Percentiles rank a stretch among this genome's conserved stretches.
Evolutionary conservation across 345 rosid genomes (phyloP).

Genomic region (Syzygium jambos): DNA sequence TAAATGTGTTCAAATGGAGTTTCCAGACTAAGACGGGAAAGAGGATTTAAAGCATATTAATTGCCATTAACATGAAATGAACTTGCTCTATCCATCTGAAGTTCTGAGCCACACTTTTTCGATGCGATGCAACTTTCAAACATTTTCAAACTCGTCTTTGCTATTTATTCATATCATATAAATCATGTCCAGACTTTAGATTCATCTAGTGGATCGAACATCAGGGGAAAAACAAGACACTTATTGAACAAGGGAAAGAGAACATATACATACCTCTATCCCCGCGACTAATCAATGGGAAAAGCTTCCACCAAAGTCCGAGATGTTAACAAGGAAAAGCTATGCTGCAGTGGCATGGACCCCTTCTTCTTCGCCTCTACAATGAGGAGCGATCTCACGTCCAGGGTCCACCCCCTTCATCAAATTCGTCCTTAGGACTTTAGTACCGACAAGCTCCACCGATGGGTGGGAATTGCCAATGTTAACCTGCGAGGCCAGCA

Average conservation of each 20-base stretch:
- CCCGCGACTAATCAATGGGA: neutral
- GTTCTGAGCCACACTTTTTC: neutral
- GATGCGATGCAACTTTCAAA: neutral
- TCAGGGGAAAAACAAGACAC: too few species aligned
- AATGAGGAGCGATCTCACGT: neutral
- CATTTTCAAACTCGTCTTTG: neutral
- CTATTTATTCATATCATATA: too few species aligned
- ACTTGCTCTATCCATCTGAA: neutral
- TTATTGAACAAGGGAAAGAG: too few species aligned
- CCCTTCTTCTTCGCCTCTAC: neutral
- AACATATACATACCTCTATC: neutral
- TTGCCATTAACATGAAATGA: neutral
- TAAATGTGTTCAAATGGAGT: neutral
- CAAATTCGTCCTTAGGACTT: neutral
- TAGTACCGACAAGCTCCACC: neutral
- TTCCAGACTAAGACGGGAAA: neutral
- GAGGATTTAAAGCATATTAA: neutral
- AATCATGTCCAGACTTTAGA: too few species aligned
- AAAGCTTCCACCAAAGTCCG: neutral
- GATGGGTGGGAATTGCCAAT: neutral
- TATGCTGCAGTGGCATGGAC: neutral
- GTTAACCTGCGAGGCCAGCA: neutral
- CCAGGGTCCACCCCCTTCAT: neutral
- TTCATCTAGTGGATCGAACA: too few species aligned
- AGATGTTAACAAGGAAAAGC: neutral